Evolutionary conservation across 306 rosid species (phyloP).

Genomic region (Prosopis cineraria): DNA sequence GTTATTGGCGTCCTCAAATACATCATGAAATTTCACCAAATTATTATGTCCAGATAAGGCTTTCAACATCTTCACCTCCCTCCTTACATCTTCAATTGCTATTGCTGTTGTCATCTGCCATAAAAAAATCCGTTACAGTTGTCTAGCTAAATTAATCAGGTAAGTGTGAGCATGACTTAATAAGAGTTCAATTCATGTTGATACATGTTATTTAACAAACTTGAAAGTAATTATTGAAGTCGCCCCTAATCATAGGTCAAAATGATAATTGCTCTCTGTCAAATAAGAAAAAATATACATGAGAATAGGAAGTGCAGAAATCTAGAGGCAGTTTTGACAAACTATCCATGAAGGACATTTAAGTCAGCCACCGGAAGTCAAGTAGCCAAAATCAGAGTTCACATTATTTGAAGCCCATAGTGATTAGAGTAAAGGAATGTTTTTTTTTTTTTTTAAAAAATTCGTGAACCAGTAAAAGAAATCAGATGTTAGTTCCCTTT

Average conservation of each 20-base stretch:
- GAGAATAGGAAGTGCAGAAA: slow-evolving; percentile 11
- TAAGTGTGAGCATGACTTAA: slow-evolving; percentile 9
- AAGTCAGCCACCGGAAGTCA: slow-evolving; percentile 15
- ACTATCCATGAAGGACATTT: slow-evolving; percentile 21
- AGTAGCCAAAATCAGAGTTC: slow-evolving; percentile 28
- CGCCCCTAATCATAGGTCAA: slow-evolving; percentile 6
- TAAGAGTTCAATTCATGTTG: slow-evolving; percentile 13
- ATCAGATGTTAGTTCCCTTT: slow-evolving; percentile 27
- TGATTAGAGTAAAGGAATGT: slow-evolving; percentile 21
- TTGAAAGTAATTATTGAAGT: background rate
- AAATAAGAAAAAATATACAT: slow-evolving; percentile 17
- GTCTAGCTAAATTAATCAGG: slow-evolving; percentile 24
- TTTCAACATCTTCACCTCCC: slow-evolving; percentile 96
- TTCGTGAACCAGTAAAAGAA: slow-evolving; percentile 10
- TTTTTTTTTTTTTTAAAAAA: background rate
- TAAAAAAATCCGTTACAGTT: slow-evolving; percentile 27
- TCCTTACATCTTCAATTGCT: slow-evolving; percentile 91
- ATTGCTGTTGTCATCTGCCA: slow-evolving; percentile 93
- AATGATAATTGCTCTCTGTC: background rate
- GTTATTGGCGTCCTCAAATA: slow-evolving; percentile 82
- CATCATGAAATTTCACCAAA: slow-evolving; percentile 84
- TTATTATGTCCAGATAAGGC: slow-evolving; percentile 87
- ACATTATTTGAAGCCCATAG: slow-evolving; percentile 4
- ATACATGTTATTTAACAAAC: slow-evolving; percentile 18
- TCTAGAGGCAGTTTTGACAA: slow-evolving; percentile 18